Base-by-base conservation (phyloP, 116 monocot species). In the Zostera marina region DNA sequence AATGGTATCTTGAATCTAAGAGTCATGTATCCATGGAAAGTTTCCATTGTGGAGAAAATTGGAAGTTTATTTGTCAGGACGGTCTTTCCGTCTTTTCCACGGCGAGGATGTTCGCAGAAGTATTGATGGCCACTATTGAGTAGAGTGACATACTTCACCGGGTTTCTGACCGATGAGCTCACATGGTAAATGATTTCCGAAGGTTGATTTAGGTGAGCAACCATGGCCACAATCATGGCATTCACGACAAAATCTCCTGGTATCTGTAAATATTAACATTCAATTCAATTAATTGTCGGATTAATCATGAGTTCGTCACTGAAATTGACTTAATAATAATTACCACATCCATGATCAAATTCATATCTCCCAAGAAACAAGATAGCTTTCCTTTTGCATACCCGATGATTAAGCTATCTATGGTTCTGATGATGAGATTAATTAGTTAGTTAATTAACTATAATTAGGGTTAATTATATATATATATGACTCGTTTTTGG, bases 181-280 rank as follows among this genome's bases (percentile, higher is more conserved):
- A 76, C 63, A 16, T 76, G 76, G 54, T 71, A 76, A 44, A 76
- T 76, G 57, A 41, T 25, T 15, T 66, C 62, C 3, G 58, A 14
- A 8, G 48, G 62, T 26, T 71, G 53, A 8, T 61, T 63, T 13
- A 63, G 51, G 22, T 72, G 67, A 39, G 61, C 63, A 14, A 47
- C 68, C 54, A 68, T 59, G 52, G 72, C 44, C 45, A 44, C 52
- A 9, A 72, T 61, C 77, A 77, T 77, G 11, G 76, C 66, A 42
- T 67, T 76, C 41, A 71, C 66, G 40, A 76, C 71, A 66, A 71
- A 63, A 46, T 76, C 76, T 19, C 52, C 71, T 6, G 76, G 76
- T 10, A 76, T 54, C 76, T 76, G 15, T 17, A 43, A 42, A 41
- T 32, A 11, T 38, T 13, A 14, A 19, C n/a, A n/a, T n/a, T 38